These are phyloP conservation scores for Violaceomyces palustris DNA, from an alignment of 1,284 basidiomycete genomes.

Conservation along the genomic window DNA sequence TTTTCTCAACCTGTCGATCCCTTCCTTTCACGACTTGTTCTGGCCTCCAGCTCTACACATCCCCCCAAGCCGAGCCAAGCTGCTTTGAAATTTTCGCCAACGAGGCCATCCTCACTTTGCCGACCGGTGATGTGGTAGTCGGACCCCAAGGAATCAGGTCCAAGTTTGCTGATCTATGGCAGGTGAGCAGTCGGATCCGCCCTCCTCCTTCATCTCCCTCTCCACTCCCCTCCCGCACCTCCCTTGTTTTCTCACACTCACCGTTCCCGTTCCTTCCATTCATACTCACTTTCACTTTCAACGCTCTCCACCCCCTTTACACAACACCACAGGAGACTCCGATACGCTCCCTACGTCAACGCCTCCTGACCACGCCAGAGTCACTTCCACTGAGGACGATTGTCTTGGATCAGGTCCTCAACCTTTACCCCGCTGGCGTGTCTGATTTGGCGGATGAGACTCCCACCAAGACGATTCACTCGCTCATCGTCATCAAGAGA, in stretches of 20 bases:
- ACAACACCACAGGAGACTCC: conserved; percentile 2
- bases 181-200: too few relatives aligned
- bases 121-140: conserved; percentile 44
- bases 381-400: conserved; percentile 43
- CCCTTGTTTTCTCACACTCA: too few relatives aligned
- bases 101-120: conserved; percentile 44
- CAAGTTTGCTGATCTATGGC: conserved; percentile 23
- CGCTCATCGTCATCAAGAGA: conserved; percentile 47
- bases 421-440: conserved; percentile 7
- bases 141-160: conserved; percentile 25
- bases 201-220: too few relatives aligned
- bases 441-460: conserved; percentile 7
- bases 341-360: conserved; percentile 21
- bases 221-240: not conserved
- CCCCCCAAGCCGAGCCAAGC: conserved; percentile 9
- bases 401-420: conserved; percentile 41
- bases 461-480: conserved; percentile 24
- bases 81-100: conserved; percentile 34
- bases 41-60: conserved; percentile 30
- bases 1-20: not conserved
- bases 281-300: too few relatives aligned
- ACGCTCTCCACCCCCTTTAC: too few relatives aligned
- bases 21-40: not conserved
- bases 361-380: conserved; percentile 46
- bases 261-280: too few relatives aligned